A percentile compares a stretch with the other conserved stretches of the same genome.
These are phyloP conservation scores for Mollisiaceae sp. DNA, from an alignment of 2,329 filamentous ascomycete genomes.

Conservation along the genomic window DNA sequence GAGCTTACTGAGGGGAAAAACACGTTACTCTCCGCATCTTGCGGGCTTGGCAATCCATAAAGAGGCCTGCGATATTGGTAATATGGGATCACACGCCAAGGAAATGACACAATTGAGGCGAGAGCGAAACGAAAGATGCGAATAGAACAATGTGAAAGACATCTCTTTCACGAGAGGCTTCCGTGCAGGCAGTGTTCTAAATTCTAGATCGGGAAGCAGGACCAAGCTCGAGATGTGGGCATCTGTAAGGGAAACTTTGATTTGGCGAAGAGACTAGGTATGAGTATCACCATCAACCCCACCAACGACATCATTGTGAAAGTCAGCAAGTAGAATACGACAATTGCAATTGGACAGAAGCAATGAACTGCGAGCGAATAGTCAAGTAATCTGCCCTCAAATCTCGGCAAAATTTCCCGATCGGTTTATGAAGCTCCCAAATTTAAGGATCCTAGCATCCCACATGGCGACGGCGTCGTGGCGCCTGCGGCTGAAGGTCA, in stretches of 20 bases:
- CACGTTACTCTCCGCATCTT: not conserved
- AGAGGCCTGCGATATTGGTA: not conserved
- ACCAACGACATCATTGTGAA: not conserved
- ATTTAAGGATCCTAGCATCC: not conserved
- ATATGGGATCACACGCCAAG: not conserved
- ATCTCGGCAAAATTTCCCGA: not conserved
- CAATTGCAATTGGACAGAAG: not conserved
- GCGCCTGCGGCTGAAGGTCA: not conserved
- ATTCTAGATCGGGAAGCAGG: not conserved
- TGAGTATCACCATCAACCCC: not conserved
- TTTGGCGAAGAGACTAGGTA: not conserved
- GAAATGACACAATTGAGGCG: not conserved
- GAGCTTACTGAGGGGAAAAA: not conserved
- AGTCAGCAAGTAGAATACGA: not conserved
- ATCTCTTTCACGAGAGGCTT: not conserved
- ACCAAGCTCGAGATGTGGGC: not conserved
- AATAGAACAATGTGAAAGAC: not conserved
- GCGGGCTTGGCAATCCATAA: not conserved
- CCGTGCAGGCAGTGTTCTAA: not conserved
- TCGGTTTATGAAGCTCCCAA: not conserved
- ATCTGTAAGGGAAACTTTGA: slow-evolving; percentile 3
- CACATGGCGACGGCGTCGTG: not conserved
- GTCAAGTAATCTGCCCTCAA: not conserved
- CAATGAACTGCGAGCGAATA: not conserved
- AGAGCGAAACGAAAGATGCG: not conserved